Base-by-base conservation (phyloP, 441 rosid species). In the Populus hybrid region DNA sequence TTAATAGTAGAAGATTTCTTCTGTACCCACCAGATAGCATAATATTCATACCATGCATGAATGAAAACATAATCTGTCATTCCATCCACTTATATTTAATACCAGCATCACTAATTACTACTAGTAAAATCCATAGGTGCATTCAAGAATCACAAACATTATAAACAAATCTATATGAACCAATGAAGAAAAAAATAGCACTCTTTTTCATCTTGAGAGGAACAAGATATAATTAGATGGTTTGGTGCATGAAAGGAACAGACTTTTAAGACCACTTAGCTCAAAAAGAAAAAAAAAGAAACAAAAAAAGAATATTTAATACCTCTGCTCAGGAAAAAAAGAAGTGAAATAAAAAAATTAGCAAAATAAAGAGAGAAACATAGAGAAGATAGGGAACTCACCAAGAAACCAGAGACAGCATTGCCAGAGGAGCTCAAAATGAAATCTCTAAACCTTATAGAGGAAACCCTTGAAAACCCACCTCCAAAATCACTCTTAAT, bases 391-490 rank as follows among this genome's bases (percentile, higher is more conserved):
- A 42, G 50, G 42, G 10, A 77, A 84, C 89, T 88, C 79, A 90
- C 89, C 86, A 74, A 81, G 84, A 86, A 82, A 63, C 77, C 20
- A 80, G 77, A 76, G 74, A 74, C 81, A 70, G 89, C 90, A 89
- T 84, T 84, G 83, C 83, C 85, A 79, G 76, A 72, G 72, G 64
- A 82, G 81, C 74, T 70, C 68, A 71, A 46, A 71, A 67, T 68
- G 78, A 75, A 85, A 61, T 71, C 75, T 75, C 35, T 12, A 3
- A 67, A 72, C 78, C 80, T 81, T 74, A 65, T 34, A 77, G 75
- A 72, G n/a, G 28, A 73, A 78, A 73, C 66, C 42, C 71, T 53
- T 68, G 69, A 75, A 78, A 79, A 80, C 78, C 84, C 87, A 82
- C 82, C 59, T 70, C 70, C 23, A 80, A 80, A 79, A 85, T 77